Evolutionary conservation across 768 basidiomycete species (phyloP).

Genomic region (Terana coerulea): DNA sequence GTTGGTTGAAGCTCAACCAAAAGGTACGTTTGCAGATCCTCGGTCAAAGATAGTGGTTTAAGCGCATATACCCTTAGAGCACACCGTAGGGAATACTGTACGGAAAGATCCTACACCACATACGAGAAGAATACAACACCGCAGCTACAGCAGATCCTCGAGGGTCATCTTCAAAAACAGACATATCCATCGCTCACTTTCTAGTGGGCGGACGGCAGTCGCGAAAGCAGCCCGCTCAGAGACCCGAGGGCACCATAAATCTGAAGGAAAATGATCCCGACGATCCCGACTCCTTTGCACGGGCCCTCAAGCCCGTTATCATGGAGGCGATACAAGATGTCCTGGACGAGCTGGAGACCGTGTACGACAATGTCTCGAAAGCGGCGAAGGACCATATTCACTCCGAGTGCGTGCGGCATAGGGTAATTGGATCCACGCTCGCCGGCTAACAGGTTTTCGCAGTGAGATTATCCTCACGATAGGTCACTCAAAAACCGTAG

Average conservation of each 20-base stretch:
- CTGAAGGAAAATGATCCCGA: slow-evolving; percentile 68
- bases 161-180: too few relatives aligned
- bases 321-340: slow-evolving; percentile 98
- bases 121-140: slow-evolving; percentile 85
- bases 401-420: slow-evolving; percentile 88
- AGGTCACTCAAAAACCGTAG: slow-evolving; percentile 92
- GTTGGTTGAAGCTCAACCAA: slow-evolving; percentile 89
- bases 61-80: slow-evolving; percentile 49
- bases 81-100: slow-evolving; percentile 92
- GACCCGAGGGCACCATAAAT: slow-evolving; percentile 50
- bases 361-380: slow-evolving; percentile 92
- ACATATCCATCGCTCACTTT: slow-evolving; percentile 78
- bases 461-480: slow-evolving; percentile 95
- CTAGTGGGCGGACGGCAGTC: slow-evolving; percentile 52
- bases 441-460: slow-evolving; percentile 14
- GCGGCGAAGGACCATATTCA: slow-evolving; percentile 96
- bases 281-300: slow-evolving; percentile 76
- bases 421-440: background rate
- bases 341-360: slow-evolving; percentile 92
- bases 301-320: slow-evolving; percentile 82
- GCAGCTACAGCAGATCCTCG: background rate
- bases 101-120: slow-evolving; percentile 89
- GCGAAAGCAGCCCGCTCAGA: slow-evolving; percentile 28
- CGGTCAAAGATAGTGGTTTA: slow-evolving; percentile 4
- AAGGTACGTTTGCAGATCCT: slow-evolving; percentile 53